Base-by-base conservation (phyloP, 2,329 filamentous ascomycete species). In the Calonectria pseudoturangicola region DNA sequence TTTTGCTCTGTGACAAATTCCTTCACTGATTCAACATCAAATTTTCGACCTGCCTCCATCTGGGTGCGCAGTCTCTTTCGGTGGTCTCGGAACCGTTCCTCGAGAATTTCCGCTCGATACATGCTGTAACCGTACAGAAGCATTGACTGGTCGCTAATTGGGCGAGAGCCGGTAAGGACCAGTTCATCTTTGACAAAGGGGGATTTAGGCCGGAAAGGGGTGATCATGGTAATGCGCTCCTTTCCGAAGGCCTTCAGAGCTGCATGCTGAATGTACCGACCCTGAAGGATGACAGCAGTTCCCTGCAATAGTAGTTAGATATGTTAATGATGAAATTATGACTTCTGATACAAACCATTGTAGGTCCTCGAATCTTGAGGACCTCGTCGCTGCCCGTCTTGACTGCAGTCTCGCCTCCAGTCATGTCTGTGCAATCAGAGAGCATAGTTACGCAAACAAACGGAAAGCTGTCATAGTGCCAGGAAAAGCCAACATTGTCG, bases 361-460 rank as follows among this genome's bases (percentile, higher is more conserved):
- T 85, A 5, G 91, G 91, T 15, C 91, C 90, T 66, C 90, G 86
- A 56, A 92, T 88, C 80, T 91, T 91, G 72, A 90, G 81, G 18
- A 91, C 84, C 2, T 89, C 86, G 3, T 90, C 90, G 28, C 85
- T 84, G 1, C 84, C 87, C 1, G 85, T 91, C 45, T 87, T 85
- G n/a, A 93, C 80, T 2, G 89, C 91, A 0, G 91, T 93, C 82
- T 93, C 92, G 4, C 92, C 91, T 12, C 92, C 92, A 15, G 91
- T 83, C 91, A 93, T 93, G 45, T 85, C 84, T 0, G 86, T 87
- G 74, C 90, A 92, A 77, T 93, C 91, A 43, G 89, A 91, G 33
- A 93, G 86, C 91, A 93, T 93, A 9, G 88, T 86, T n/a, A 93
- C 91, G 75, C 91, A 93, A n/a, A 93, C 91, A 78, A 93, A 93